Evolutionary conservation across 768 basidiomycete genomes (phyloP), one percentile per base, ranked within the genome.

Genomic region (Tylopilus subfusipes): DNA sequence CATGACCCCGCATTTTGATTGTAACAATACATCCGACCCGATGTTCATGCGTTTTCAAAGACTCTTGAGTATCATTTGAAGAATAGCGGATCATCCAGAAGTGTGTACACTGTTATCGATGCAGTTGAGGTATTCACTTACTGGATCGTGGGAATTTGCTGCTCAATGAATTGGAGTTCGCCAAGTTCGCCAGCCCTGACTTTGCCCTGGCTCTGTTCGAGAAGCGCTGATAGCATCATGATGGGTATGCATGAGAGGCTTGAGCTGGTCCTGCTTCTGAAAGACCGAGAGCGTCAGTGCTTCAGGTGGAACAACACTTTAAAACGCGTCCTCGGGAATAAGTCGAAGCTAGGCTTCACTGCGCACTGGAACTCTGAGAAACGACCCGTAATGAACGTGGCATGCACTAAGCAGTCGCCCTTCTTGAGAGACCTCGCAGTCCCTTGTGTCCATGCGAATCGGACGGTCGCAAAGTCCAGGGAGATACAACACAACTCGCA

Each of bases 1-100:
- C n/a, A 66, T 55, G 56, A 58, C 51, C 48, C 7, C 21, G 48
- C 54, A 63, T 61, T 52, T 68, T 56, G 63, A 53, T 43, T 66
- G 63, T 67, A 68, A 55, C 42, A 49, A 30, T 54, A 59, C 47
- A 19, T 27, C 25, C 4, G 11, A 36, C 43, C 19, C 8, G 31
- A 25, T 38, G 46, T 48, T 30, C 22, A 48, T 27, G 39, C 30
- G 4, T 56, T 36, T 21, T 3, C 40, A 42, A 42, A 7, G 30
- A 16, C 6, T 19, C 22, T 44, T 16, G 50, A 39, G 31, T 33
- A 66, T 58, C 58, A 19, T 42, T 48, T 8, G 19, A 50, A 50
- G 64, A 63, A 56, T 13, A 30, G 29, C 8, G 36, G 29, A n/a
- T 16, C 44, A 33, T 55, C 16, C 16, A 29, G n/a, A 33, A 42